Percentiles rank a stretch among this genome's conserved stretches.
Conservation (phyloP, 1,284 basidiomycete species). For the Cutaneotrichosporon cutaneum region DNA sequence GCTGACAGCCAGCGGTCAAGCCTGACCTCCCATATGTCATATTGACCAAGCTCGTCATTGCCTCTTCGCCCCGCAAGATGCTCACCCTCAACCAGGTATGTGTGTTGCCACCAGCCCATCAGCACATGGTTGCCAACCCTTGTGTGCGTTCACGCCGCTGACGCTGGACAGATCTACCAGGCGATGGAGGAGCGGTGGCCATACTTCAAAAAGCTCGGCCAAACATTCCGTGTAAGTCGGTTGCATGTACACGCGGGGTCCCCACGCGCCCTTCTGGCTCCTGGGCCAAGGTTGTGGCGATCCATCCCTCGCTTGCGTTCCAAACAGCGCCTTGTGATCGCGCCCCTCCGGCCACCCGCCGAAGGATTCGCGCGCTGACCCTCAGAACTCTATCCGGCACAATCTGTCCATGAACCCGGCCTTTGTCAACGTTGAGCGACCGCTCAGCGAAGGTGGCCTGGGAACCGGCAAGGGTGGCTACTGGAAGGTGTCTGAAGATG, state of each 20-base stretch:
- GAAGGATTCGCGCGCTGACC: slow-evolving; percentile 3
- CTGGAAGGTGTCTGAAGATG: slow-evolving; percentile 36
- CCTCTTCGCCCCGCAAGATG: slow-evolving; percentile 34
- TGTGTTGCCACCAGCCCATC: slow-evolving; percentile 16
- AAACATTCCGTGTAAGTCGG: slow-evolving; percentile 32
- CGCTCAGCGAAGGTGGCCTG: slow-evolving; percentile 25
- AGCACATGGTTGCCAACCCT: not conserved
- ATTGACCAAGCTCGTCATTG: slow-evolving; percentile 34
- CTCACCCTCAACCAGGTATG: slow-evolving; percentile 36
- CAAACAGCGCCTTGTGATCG: not conserved
- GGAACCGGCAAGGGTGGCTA: slow-evolving; percentile 40
- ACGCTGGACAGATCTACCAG: slow-evolving; percentile 32
- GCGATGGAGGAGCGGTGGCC: slow-evolving; percentile 41
- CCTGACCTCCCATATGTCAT: slow-evolving; percentile 34
- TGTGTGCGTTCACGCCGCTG: not conserved
- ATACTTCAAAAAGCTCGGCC: slow-evolving; percentile 26
- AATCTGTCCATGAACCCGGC: slow-evolving; percentile 76
- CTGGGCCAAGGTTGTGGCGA: not conserved
- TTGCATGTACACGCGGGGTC: not conserved
- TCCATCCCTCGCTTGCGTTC: not conserved
- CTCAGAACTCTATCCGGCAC: slow-evolving; percentile 75
- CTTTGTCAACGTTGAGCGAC: slow-evolving; percentile 60
- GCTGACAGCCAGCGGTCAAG: slow-evolving; percentile 27
- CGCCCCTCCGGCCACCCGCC: not conserved
- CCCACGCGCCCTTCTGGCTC: not conserved